A percentile compares a stretch with the other conserved stretches of the same genome.
These are phyloP conservation scores for Boletus bicolor DNA, from an alignment of 768 basidiomycete genomes.

Conservation along the genomic window DNA sequence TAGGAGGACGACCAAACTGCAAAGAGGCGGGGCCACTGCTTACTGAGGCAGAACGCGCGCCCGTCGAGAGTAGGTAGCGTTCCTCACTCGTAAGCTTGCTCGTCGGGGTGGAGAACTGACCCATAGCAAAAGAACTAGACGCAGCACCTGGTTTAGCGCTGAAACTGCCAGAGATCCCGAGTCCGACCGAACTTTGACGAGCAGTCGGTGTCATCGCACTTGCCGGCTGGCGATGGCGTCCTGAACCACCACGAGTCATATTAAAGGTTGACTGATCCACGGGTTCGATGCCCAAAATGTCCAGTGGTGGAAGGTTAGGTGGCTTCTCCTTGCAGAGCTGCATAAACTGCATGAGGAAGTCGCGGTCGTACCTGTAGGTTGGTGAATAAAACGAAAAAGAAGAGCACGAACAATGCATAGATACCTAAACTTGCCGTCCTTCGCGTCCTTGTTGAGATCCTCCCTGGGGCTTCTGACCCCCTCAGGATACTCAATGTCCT, in stretches of 20 bases:
- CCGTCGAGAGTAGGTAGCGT: conserved; percentile 48
- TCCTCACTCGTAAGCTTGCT: conserved; percentile 69
- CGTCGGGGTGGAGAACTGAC: conserved; percentile 56
- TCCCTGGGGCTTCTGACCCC: conserved; percentile 77
- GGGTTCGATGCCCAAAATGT: conserved; percentile 88
- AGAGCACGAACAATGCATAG: neutral
- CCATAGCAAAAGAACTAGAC: conserved; percentile 51
- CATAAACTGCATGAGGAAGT: conserved; percentile 98
- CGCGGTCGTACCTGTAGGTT: conserved; percentile 82
- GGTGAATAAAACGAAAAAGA: conserved; percentile 5
- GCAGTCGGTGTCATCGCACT: conserved; percentile 41
- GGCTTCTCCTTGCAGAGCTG: conserved; percentile 92
- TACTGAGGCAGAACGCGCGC: conserved; percentile 53
- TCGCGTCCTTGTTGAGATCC: conserved; percentile 80
- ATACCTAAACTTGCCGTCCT: conserved; percentile 88
- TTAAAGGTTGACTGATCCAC: conserved; percentile 49
- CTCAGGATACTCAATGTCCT: conserved; percentile 74
- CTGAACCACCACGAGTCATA: conserved; percentile 63
- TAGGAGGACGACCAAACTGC: conserved; percentile 55
- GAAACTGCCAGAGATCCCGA: conserved; percentile 36
- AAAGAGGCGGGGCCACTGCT: conserved; percentile 46
- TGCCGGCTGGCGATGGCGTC: conserved; percentile 51
- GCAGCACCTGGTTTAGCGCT: conserved; percentile 31
- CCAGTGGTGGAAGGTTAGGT: conserved; percentile 81
- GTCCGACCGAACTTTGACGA: conserved; percentile 50